A percentile compares a stretch with the other conserved stretches of the same genome.
phyloP scores from a whole-genome alignment of 2,329 filamentous ascomycete genomes.

The Apiospora malaysiana region DNA sequence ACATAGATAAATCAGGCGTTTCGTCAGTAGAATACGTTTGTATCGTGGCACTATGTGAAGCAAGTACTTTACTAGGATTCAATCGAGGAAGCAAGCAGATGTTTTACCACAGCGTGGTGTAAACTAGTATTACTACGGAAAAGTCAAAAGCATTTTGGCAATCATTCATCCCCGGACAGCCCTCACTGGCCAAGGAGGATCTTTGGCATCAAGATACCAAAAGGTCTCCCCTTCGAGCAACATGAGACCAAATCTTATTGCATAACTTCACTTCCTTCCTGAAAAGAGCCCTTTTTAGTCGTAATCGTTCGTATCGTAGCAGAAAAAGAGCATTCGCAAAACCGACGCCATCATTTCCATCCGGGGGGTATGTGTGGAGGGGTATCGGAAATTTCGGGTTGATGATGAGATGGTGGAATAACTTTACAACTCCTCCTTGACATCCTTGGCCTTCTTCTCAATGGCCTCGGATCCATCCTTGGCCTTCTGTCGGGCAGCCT shows the following conservation, averaged over 20 bases:
- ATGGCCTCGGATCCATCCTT: slow-evolving; percentile 54
- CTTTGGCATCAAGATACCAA: neutral
- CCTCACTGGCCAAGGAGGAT: neutral
- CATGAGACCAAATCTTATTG: neutral
- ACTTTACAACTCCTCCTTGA: slow-evolving; percentile 56
- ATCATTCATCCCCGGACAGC: neutral
- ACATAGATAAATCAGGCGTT: too few species aligned
- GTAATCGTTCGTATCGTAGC: slow-evolving; percentile 14
- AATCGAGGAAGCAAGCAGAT: neutral
- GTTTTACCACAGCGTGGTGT: neutral
- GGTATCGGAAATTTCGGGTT: neutral
- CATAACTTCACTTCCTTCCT: neutral
- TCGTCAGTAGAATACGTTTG: too few species aligned
- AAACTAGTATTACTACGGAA: slow-evolving; percentile 15
- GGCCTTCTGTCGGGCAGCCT: neutral
- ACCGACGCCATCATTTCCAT: slow-evolving; percentile 11
- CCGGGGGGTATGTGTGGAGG: neutral
- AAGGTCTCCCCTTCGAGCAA: neutral
- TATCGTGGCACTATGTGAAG: too few species aligned
- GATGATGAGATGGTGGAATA: neutral
- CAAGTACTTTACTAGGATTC: neutral
- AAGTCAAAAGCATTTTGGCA: neutral
- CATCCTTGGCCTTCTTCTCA: slow-evolving; percentile 38
- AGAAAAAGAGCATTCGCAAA: neutral
- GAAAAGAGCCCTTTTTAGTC: neutral